Base-by-base conservation (phyloP, 371 early-diverging fungal genomes). In the Aphelidium insulamus region DNA sequence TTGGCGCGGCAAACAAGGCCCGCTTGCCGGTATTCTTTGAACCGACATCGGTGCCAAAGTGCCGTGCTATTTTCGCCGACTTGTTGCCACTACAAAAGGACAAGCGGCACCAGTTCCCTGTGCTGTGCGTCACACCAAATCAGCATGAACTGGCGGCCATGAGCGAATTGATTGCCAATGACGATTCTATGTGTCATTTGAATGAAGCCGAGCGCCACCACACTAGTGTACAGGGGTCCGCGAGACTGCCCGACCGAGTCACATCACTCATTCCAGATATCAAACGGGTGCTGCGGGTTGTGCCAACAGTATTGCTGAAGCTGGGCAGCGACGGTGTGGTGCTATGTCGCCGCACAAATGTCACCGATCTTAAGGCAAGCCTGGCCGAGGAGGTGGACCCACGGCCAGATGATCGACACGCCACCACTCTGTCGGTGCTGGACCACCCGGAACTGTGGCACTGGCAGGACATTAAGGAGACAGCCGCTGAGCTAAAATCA, bases 1-100 rank as follows among this genome's bases (percentile, higher is more conserved):
- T 48, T 19, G 50, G 30, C 20, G n/a, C 10, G 31, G 18, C n/a
- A 11, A 15, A n/a, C 6, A 25, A 15, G 12, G 10, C n/a, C 21
- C 21, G 19, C 1, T 6, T 2, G 15, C 29, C 41, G 69, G 67
- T 62, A 11, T 43, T 86, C 21, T 87, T 83, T 45, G 90, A 91
- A 37, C 88, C 92, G 0, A 91, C 92, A 0, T 87, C 88, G 5
- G 65, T 76, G 1, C 66, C 73, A 10, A 91, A 91, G 41, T 69
- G 77, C 10, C 37, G 54, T 1, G 60, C 57, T 9, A 30, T 78
- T 8, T 55, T 87, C 22, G 44, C 51, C 10, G 60, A 43, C 22
- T 21, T 39, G 32, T 45, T 32, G 8, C 31, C 26, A 15, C 11
- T 17, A 6, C 26, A 25, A 44, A 21, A 30, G 40, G 42, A 11